Percentiles rank a stretch among this genome's conserved stretches.
phyloP scores from a whole-genome alignment of 352 stramenopile species.

The Sclerospora graminicola region DNA sequence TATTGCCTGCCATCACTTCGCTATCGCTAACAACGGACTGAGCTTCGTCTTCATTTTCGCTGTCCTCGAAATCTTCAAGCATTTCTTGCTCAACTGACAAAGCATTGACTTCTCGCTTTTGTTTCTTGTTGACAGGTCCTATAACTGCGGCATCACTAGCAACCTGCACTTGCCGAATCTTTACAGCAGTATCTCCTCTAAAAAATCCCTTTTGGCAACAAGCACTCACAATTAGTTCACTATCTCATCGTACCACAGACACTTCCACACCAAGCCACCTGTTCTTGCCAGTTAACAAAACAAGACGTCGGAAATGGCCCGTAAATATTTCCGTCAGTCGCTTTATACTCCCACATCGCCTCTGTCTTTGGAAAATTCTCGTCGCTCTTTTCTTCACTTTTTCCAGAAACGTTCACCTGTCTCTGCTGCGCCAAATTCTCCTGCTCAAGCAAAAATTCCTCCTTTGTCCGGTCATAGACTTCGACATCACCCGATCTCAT shows the following conservation, averaged over 20 bases:
- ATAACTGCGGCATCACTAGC: neutral
- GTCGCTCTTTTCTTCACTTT: conserved; percentile 39
- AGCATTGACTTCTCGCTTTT: conserved; percentile 18
- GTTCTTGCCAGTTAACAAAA: conserved; percentile 66
- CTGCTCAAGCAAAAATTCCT: conserved; percentile 67
- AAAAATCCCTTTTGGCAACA: conserved; percentile 57
- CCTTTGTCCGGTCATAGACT: conserved; percentile 71
- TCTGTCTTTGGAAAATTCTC: conserved; percentile 27
- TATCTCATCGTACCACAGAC: neutral
- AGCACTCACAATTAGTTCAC: neutral
- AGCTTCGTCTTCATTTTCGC: conserved; percentile 41
- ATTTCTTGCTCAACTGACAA: conserved; percentile 70
- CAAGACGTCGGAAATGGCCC: conserved; percentile 63
- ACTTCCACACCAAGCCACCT: conserved; percentile 28
- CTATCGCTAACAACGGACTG: conserved; percentile 1
- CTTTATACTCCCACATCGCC: conserved; percentile 74
- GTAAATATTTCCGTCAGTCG: conserved; percentile 57
- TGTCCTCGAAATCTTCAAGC: conserved; percentile 82
- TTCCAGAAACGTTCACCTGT: conserved; percentile 14
- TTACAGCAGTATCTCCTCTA: conserved; percentile 52
- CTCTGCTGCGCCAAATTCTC: conserved; percentile 37
- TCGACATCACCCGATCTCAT: conserved; percentile 70
- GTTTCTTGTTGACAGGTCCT: conserved; percentile 9
- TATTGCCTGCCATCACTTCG: conserved; percentile 10
- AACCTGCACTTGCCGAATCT: conserved; percentile 44